A percentile compares a stretch with the other conserved stretches of the same genome.
phyloP scores from a whole-genome alignment of 106 monocot genomes.

The Apostasia ramifera region DNA sequence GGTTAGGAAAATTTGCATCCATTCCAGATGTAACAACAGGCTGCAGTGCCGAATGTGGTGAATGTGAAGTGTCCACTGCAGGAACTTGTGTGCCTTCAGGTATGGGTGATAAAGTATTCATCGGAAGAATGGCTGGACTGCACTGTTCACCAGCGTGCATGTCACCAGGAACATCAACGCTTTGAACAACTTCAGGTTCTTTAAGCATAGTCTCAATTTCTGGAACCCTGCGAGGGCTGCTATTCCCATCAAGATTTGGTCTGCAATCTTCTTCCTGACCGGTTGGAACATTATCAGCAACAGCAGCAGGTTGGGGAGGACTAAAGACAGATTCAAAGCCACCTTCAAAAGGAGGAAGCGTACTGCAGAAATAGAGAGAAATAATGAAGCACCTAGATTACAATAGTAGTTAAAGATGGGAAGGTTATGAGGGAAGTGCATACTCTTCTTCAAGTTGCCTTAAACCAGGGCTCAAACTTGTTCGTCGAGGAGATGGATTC shows the following conservation, averaged over 20 bases:
- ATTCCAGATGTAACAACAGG: conserved; percentile 17
- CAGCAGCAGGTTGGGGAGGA: conserved; percentile 1
- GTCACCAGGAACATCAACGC: conserved; percentile 1
- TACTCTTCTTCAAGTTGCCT: conserved; percentile 12
- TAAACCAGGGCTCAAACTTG: background rate
- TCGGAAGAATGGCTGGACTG: conserved; percentile 3
- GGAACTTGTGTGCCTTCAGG: conserved; percentile 21
- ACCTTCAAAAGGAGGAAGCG: conserved; percentile 30
- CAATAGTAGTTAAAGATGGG: background rate
- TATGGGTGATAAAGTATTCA: conserved; percentile 31
- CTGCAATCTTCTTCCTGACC: conserved; percentile 3
- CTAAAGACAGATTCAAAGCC: conserved; percentile 5
- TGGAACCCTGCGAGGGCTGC: conserved; percentile 19
- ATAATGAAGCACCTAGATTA: background rate
- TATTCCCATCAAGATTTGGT: background rate
- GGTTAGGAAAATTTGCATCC: conserved; percentile 8
- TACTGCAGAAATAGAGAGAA: conserved; percentile 19
- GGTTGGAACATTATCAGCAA: conserved; percentile 12
- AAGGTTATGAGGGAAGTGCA: background rate
- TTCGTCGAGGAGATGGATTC: conserved; percentile 1
- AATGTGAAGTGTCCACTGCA: conserved; percentile 11
- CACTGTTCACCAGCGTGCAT: conserved; percentile 9
- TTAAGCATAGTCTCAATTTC: conserved; percentile 20
- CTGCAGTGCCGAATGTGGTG: background rate
- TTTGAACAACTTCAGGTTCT: background rate